Percentiles rank a stretch among this genome's conserved stretches.
Evolutionary conservation across 148 eudicot genomes (phyloP).

Genomic region (Cornus kousa): DNA sequence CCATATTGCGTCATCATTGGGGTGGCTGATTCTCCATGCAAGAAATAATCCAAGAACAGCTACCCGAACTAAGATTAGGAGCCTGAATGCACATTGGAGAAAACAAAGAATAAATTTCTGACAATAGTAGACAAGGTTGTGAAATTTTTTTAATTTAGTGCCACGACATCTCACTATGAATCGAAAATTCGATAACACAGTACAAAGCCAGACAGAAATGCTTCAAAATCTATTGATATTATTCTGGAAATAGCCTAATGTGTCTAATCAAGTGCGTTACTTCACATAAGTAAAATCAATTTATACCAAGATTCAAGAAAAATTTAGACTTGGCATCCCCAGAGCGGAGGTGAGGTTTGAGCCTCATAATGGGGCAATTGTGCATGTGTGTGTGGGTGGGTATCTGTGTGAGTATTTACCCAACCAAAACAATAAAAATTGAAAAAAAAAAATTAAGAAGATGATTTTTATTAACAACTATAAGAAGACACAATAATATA

Average conservation of each 20-base stretch:
- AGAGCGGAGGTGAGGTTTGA: too few relatives aligned
- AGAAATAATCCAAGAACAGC: slow-evolving; percentile 70
- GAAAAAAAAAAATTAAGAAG: too few relatives aligned
- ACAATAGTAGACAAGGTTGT: not conserved
- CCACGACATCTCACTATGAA: not conserved
- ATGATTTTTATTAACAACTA: not conserved
- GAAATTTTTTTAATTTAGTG: not conserved
- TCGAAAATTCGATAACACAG: too few relatives aligned
- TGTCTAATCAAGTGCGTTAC: not conserved
- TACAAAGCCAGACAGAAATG: too few relatives aligned
- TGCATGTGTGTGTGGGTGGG: too few relatives aligned
- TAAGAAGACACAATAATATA: not conserved
- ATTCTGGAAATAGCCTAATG: not conserved
- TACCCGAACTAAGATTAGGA: slow-evolving; percentile 67
- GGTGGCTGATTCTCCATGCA: slow-evolving; percentile 64
- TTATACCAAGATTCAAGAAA: too few relatives aligned
- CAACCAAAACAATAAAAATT: too few relatives aligned
- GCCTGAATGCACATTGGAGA: slow-evolving; percentile 41
- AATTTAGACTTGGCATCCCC: too few relatives aligned
- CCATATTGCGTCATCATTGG: slow-evolving; percentile 76
- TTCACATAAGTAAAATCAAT: not conserved
- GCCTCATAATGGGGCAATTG: too few relatives aligned
- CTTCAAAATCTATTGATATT: not conserved
- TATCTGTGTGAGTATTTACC: too few relatives aligned
- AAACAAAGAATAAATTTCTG: not conserved